Base-by-base conservation (phyloP, 768 basidiomycete species). In the Mycena galopus region DNA sequence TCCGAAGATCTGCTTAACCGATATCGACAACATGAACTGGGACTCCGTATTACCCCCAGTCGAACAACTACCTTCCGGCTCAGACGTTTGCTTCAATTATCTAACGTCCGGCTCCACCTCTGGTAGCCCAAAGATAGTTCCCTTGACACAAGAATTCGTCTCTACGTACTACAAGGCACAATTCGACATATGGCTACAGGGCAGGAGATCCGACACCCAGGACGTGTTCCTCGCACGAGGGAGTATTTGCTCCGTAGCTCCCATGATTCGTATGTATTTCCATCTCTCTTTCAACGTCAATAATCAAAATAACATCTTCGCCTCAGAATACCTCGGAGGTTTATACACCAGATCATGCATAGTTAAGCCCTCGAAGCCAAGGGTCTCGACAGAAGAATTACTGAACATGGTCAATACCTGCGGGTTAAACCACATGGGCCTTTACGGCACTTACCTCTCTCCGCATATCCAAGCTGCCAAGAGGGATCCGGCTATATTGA, bases 321-420 rank as follows among this genome's bases (percentile, higher is more conserved):
- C n/a, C n/a, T n/a, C n/a, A n/a, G n/a, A n/a, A n/a, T n/a, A n/a
- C n/a, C n/a, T n/a, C n/a, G 62, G 62, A 47, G 50, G 63, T 51
- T 51, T 64, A 64, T 64, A 64, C 47, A 64, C 63, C 47, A 53
- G 63, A 64, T 64, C 63, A 25, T 64, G 63, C 63, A 64, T 64
- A 23, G 33, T 64, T 37, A 33, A 64, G 16, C 63, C 63, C 16
- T 64, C 63, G 33, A 64, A 50, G 32, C 47, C 47, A 64, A 50
- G 47, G 63, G 47, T 51, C 33, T 64, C 63, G 50, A 64, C 63
- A 25, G 47, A 64, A 64, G 63, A 64, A 35, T 37, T 64, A 51
- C 50, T 64, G 23, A 37, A 33, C 32, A 64, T 64, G 63, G 50
- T 64, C 63, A 53, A 64, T 53, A 53, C 50, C 63, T 51, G 50